phyloP scores from a whole-genome alignment of 2,329 filamentous ascomycete species.

The Penicillium sp. region DNA sequence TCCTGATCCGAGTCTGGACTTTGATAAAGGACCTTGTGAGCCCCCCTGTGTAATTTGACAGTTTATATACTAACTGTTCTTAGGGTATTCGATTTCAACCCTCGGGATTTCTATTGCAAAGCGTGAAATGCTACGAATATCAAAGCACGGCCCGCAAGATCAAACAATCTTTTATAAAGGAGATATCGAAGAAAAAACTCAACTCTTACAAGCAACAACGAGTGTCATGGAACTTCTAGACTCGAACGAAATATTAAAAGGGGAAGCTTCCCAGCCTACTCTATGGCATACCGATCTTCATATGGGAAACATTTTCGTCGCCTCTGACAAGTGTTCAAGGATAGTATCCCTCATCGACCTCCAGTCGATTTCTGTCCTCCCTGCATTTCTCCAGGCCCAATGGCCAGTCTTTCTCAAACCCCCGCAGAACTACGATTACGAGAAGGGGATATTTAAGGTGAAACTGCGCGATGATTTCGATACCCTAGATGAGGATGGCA shows the following conservation, averaged over 20 bases:
- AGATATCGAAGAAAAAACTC: constrained; percentile 11
- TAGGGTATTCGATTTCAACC: constrained; percentile 17
- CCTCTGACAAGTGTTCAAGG: constrained; percentile 15
- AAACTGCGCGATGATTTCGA: constrained; percentile 19
- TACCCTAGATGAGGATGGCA: constrained; percentile 16
- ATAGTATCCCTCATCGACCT: constrained; percentile 26
- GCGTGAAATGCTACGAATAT: constrained; percentile 18
- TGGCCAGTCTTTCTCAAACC: constrained; percentile 29
- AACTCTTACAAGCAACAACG: constrained; percentile 13
- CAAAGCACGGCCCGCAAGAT: constrained; percentile 1
- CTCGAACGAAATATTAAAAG: constrained; percentile 10
- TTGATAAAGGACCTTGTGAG: constrained; percentile 18
- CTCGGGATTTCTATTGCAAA: constrained; percentile 18
- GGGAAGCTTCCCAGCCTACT: constrained; percentile 18
- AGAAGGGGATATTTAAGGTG: constrained; percentile 15
- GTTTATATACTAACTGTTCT: constrained; percentile 8
- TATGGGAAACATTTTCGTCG: constrained; percentile 37
- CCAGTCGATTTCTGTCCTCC: constrained; percentile 27
- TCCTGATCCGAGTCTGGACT: not conserved
- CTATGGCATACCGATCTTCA: constrained; percentile 26
- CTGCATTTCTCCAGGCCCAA: constrained; percentile 28
- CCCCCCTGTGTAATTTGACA: not conserved
- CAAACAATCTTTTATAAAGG: constrained; percentile 9
- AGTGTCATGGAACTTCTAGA: constrained; percentile 17
- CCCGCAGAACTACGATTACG: constrained; percentile 21